phyloP scores from a whole-genome alignment of 2,329 filamentous ascomycete species.

The Clonostachys chloroleuca region DNA sequence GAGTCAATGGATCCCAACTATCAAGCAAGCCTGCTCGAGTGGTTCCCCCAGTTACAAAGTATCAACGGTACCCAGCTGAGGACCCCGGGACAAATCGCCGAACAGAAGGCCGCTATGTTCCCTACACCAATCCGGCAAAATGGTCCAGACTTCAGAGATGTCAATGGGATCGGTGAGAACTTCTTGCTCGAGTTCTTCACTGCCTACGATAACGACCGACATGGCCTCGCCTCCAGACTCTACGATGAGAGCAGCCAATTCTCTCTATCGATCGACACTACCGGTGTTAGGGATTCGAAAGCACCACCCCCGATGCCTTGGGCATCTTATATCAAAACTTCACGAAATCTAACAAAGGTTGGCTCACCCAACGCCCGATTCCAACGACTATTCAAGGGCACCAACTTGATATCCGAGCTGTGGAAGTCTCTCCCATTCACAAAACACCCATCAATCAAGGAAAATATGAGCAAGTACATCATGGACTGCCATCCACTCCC shows the following conservation, averaged over 20 bases:
- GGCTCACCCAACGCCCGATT: conserved; percentile 54
- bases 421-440: conserved; percentile 72
- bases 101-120: conserved; percentile 41
- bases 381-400: conserved; percentile 62
- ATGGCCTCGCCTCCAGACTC: conserved; percentile 56
- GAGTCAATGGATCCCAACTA: conserved; percentile 55
- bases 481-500: conserved; percentile 77
- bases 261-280: conserved; percentile 68
- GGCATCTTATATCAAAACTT: conserved; percentile 72
- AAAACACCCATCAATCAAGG: conserved; percentile 66
- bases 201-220: conserved; percentile 69
- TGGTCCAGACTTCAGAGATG: conserved; percentile 69
- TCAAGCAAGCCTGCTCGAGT: conserved; percentile 65
- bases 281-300: conserved; percentile 42
- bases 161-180: conserved; percentile 67
- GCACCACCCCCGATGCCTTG: conserved; percentile 50
- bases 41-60: conserved; percentile 77
- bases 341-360: conserved; percentile 73
- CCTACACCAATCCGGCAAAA: conserved; percentile 57
- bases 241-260: conserved; percentile 77
- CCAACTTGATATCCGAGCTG: conserved; percentile 57
- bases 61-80: conserved; percentile 74
- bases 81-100: conserved; percentile 64
- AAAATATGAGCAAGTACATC: conserved; percentile 68
- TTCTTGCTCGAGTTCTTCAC: conserved; percentile 73